phyloP scores from a whole-genome alignment of 2,329 filamentous ascomycete genomes.

The Daldinia sp. region DNA sequence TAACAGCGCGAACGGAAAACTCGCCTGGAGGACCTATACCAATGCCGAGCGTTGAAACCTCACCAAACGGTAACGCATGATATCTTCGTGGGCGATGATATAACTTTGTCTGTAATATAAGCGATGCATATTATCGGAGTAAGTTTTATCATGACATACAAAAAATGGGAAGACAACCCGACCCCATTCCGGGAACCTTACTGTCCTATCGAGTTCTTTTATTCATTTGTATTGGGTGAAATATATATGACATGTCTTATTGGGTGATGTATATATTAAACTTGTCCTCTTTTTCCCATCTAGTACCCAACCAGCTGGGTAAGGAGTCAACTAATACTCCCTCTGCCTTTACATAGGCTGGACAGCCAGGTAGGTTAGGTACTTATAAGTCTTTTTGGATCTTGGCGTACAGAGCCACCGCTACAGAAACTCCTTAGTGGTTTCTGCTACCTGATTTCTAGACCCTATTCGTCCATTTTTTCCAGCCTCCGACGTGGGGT shows the following conservation, averaged over 20 bases:
- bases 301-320: conserved; percentile 1
- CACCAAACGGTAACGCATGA: conserved; percentile 32
- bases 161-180: background rate
- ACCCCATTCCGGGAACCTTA: background rate
- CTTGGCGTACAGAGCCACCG: background rate
- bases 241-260: conserved; percentile 1
- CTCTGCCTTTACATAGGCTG: background rate
- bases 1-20: conserved; percentile 78
- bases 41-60: conserved; percentile 57
- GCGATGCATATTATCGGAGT: conserved; percentile 1
- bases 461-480: background rate
- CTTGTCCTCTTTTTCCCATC: background rate
- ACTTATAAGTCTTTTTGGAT: background rate
- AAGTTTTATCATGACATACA: background rate
- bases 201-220: background rate
- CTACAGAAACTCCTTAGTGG: background rate
- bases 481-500: background rate
- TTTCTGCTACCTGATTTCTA: background rate
- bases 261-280: background rate
- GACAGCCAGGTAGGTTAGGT: too few species aligned
- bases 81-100: conserved; percentile 6
- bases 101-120: background rate
- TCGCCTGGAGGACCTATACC: conserved; percentile 82
- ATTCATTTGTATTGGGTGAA: background rate
- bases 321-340: background rate